Conservation (phyloP, 2,329 filamentous ascomycete species). For the Aspergillus piperis region DNA sequence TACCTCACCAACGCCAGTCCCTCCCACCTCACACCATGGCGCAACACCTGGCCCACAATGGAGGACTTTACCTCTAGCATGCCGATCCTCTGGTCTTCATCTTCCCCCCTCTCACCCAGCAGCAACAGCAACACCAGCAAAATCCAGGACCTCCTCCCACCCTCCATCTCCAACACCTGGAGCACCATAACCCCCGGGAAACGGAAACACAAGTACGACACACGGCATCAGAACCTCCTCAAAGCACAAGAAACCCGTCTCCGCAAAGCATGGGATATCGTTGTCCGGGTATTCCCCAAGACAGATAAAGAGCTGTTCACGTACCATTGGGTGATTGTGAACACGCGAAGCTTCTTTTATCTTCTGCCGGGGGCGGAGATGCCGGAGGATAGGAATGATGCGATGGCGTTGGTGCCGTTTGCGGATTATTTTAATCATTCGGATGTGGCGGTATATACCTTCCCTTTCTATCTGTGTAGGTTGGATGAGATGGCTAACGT, state of each 20-base stretch:
- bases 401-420: conserved; percentile 49
- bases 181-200: conserved; percentile 27
- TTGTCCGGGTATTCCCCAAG: conserved; percentile 47
- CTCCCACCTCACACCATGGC: conserved; percentile 59
- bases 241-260: conserved; percentile 58
- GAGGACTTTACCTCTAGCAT: conserved; percentile 61
- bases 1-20: conserved; percentile 57
- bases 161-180: conserved; percentile 43
- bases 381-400: conserved; percentile 45
- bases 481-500: neutral
- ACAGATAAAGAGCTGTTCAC: conserved; percentile 48
- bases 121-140: neutral
- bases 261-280: conserved; percentile 51
- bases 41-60: conserved; percentile 65
- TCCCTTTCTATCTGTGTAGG: neutral
- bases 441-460: conserved; percentile 40
- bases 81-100: conserved; percentile 57
- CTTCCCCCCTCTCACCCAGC: conserved; percentile 30
- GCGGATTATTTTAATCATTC: conserved; percentile 52
- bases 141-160: conserved; percentile 30
- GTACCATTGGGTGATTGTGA: conserved; percentile 63
- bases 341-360: conserved; percentile 63
- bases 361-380: conserved; percentile 43
- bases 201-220: conserved; percentile 31
- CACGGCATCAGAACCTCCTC: conserved; percentile 39